phyloP scores from a whole-genome alignment of 345 rosid genomes.

The Boechera stricta region DNA sequence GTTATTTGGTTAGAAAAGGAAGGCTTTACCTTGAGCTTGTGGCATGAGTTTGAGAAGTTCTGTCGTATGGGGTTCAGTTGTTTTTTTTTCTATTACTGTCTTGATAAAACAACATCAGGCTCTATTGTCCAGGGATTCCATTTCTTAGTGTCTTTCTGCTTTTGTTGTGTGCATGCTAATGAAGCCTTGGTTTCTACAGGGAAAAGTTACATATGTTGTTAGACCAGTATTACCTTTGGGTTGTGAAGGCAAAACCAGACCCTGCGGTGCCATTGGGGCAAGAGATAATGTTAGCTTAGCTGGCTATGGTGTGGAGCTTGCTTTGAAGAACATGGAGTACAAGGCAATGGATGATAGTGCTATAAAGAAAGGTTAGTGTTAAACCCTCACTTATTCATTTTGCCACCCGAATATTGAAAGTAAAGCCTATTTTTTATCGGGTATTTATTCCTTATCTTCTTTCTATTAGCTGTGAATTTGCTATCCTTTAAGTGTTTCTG shows the following conservation, averaged over 20 bases:
- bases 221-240: constrained; percentile 92
- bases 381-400: constrained; percentile 7
- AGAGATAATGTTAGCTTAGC: constrained; percentile 80
- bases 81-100: neutral
- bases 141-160: constrained; percentile 12
- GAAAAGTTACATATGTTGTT: constrained; percentile 81
- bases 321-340: constrained; percentile 98
- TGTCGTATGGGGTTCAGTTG: constrained; percentile 7
- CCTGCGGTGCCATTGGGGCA: constrained; percentile 88
- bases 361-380: constrained; percentile 78
- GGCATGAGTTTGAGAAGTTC: neutral
- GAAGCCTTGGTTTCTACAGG: constrained; percentile 58
- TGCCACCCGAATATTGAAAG: constrained; percentile 6
- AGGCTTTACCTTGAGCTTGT: neutral
- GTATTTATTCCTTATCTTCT: constrained; percentile 14
- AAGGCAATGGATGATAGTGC: constrained; percentile 98
- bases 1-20: neutral
- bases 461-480: constrained; percentile 20
- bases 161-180: constrained; percentile 28
- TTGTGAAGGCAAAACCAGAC: constrained; percentile 72
- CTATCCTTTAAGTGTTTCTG: constrained; percentile 25
- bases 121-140: constrained; percentile 7
- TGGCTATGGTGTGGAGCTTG: constrained; percentile 99
- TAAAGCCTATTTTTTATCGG: neutral
- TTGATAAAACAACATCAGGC: constrained; percentile 2